phyloP scores from a whole-genome alignment of 495 filamentous ascomycete genomes.

The Hypoxylon perforatum region DNA sequence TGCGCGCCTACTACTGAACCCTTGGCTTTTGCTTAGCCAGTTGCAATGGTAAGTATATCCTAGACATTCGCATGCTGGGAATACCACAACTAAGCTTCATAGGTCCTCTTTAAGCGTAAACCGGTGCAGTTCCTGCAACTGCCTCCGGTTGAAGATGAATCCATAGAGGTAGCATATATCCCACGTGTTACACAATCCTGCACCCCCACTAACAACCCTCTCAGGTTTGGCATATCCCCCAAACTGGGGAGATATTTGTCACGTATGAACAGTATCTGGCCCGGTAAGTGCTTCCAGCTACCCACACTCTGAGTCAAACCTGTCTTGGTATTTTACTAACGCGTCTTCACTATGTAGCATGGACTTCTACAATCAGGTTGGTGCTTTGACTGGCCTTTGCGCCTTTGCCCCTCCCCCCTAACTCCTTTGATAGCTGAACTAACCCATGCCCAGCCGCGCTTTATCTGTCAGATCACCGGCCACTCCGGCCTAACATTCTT shows the following conservation, averaged over 20 bases:
- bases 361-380: slow-evolving; percentile 93
- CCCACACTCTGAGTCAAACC: not conserved
- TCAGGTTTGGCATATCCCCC: slow-evolving; percentile 90
- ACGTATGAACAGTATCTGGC: slow-evolving; percentile 89
- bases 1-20: slow-evolving; percentile 33
- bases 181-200: slow-evolving; percentile 24
- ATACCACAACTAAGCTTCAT: slow-evolving; percentile 25
- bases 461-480: slow-evolving; percentile 94
- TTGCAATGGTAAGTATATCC: slow-evolving; percentile 38
- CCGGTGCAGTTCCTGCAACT: slow-evolving; percentile 84
- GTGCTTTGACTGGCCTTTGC: slow-evolving; percentile 32
- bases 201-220: slow-evolving; percentile 32
- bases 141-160: slow-evolving; percentile 80
- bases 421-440: slow-evolving; percentile 14
- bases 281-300: slow-evolving; percentile 64
- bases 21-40: slow-evolving; percentile 31
- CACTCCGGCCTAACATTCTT: slow-evolving; percentile 95
- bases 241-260: slow-evolving; percentile 90
- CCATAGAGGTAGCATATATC: slow-evolving; percentile 71
- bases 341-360: slow-evolving; percentile 62
- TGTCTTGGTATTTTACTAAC: slow-evolving; percentile 7
- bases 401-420: not conserved
- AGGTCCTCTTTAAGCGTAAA: slow-evolving; percentile 98
- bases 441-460: slow-evolving; percentile 70
- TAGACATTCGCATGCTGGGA: not conserved